Conservation (phyloP, 805 yeast genomes). For the Barnettozyma wickerhamii region DNA sequence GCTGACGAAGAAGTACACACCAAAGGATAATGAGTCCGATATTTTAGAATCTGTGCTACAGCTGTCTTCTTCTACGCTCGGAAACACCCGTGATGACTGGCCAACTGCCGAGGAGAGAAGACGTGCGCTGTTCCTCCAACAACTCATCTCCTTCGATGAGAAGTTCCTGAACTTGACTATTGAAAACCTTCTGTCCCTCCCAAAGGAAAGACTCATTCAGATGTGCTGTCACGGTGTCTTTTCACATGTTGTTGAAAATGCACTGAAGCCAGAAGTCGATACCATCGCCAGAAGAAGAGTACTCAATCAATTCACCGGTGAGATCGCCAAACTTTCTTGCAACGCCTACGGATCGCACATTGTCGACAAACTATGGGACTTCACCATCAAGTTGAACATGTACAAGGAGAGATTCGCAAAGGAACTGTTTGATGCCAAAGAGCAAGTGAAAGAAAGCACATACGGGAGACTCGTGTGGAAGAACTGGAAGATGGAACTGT, state of each 20-base stretch:
- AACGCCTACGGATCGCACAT: conserved; percentile 91
- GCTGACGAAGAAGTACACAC: conserved; percentile 42
- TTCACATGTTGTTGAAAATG: conserved; percentile 79
- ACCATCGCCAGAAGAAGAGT: conserved; percentile 60
- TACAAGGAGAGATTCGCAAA: conserved; percentile 84
- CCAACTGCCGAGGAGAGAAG: conserved; percentile 89
- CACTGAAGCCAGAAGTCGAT: conserved; percentile 46
- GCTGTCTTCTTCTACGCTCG: conserved; percentile 66
- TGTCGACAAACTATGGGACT: conserved; percentile 78
- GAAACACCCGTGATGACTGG: conserved; percentile 84
- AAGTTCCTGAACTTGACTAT: conserved; percentile 53
- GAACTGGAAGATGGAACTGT: conserved; percentile 88
- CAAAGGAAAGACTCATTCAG: conserved; percentile 56
- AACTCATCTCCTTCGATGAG: conserved; percentile 64
- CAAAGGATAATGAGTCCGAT: conserved; percentile 29
- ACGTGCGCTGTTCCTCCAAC: conserved; percentile 69
- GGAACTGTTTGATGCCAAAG: conserved; percentile 53
- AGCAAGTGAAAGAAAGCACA: conserved; percentile 71
- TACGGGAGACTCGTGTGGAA: conserved; percentile 94
- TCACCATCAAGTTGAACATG: conserved; percentile 71
- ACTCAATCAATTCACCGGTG: conserved; percentile 57
- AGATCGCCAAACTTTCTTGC: conserved; percentile 60
- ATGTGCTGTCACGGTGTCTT: conserved; percentile 89
- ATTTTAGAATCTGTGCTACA: conserved; percentile 66
- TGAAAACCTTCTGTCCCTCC: conserved; percentile 55